A percentile compares a stretch with the other conserved stretches of the same genome.
Conservation (phyloP, 2,329 filamentous ascomycete genomes). For the Sphaerulina musiva region DNA sequence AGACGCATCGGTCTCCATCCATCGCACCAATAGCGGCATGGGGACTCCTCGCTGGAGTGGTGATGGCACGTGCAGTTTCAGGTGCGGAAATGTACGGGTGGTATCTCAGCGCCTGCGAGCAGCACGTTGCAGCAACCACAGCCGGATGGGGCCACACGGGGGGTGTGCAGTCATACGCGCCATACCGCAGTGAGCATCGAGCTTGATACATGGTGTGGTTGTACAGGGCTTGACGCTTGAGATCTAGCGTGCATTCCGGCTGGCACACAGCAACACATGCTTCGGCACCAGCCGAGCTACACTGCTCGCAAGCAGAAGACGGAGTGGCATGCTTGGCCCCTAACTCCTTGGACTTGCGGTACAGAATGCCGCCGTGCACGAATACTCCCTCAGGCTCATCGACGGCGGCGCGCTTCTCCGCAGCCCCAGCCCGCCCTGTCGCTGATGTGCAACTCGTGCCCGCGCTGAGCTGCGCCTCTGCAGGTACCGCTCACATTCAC, state of each 20-base stretch:
- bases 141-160: constrained; percentile 3
- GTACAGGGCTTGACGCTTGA: constrained; percentile 22
- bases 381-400: constrained; percentile 1
- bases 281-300: constrained; percentile 23
- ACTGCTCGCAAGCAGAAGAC: constrained; percentile 7
- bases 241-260: constrained; percentile 25
- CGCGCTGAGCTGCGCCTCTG: constrained; percentile 7
- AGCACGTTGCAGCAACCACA: constrained; percentile 3
- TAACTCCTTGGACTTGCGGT: constrained; percentile 3
- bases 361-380: constrained; percentile 1
- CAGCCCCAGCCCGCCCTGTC: too few species aligned
- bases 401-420: too few species aligned
- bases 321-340: background rate
- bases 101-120: constrained; percentile 1
- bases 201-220: constrained; percentile 25
- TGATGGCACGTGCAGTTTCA: constrained; percentile 6
- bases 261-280: constrained; percentile 10
- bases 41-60: background rate
- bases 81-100: background rate
- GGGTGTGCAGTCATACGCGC: constrained; percentile 1
- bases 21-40: background rate
- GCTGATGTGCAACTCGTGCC: constrained; percentile 1
- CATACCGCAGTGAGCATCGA: constrained; percentile 8
- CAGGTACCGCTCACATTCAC: constrained; percentile 18
- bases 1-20: background rate